These are phyloP conservation scores for Xylaria sp. DNA, from an alignment of 2,329 filamentous ascomycete species.

Conservation along the genomic window DNA sequence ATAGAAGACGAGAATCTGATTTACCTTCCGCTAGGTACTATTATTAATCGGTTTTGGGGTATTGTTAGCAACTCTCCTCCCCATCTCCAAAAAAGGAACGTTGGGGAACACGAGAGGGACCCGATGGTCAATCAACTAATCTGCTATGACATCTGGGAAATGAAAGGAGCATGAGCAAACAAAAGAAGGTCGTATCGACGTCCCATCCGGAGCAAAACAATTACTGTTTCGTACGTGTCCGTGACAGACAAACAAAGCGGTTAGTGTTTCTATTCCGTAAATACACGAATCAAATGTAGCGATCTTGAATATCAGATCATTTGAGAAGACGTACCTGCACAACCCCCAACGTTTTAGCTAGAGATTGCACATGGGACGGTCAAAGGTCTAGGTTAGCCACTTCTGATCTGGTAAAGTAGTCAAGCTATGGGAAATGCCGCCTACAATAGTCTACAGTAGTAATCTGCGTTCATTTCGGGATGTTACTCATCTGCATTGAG, in stretches of 20 bases:
- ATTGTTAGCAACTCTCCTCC: background rate
- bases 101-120: slow-evolving; percentile 22
- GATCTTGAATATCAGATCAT: slow-evolving; percentile 35
- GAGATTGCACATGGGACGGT: slow-evolving; percentile 14
- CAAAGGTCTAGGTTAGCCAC: slow-evolving; percentile 12
- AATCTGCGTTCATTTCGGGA: slow-evolving; percentile 24
- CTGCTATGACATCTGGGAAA: slow-evolving; percentile 29
- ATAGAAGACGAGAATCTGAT: slow-evolving; percentile 2
- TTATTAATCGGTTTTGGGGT: slow-evolving; percentile 1
- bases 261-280: slow-evolving; percentile 23
- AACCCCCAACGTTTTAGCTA: slow-evolving; percentile 19
- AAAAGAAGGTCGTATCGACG: slow-evolving; percentile 31
- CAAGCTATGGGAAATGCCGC: slow-evolving; percentile 12
- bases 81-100: background rate
- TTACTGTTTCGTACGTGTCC: slow-evolving; percentile 32
- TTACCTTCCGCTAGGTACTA: background rate
- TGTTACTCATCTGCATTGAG: slow-evolving; percentile 23
- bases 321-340: slow-evolving; percentile 16
- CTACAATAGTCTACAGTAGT: background rate
- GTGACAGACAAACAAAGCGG: slow-evolving; percentile 26
- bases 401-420: slow-evolving; percentile 21
- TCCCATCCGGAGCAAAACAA: slow-evolving; percentile 29
- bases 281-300: slow-evolving; percentile 29
- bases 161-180: slow-evolving; percentile 38
- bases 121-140: slow-evolving; percentile 1